These are phyloP conservation scores for Mycena crocata DNA, from an alignment of 768 basidiomycete species.

Conservation along the genomic window DNA sequence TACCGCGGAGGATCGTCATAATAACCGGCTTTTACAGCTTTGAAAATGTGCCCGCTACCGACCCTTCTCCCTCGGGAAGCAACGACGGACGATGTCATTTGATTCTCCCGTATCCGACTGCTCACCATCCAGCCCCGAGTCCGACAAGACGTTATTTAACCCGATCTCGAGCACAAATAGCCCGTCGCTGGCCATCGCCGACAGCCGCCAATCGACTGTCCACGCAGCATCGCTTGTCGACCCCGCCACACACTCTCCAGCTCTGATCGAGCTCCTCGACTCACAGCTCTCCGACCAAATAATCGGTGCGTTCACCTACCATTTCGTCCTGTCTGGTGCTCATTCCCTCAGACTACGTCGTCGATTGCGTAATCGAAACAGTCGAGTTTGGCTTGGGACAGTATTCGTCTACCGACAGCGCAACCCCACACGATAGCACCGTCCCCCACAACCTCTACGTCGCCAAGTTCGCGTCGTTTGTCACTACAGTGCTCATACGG, in stretches of 20 bases:
- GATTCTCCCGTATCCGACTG: no score
- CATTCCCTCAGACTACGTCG: constrained; percentile 54
- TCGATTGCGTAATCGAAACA: constrained; percentile 56
- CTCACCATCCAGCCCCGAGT: no score
- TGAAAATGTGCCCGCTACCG: no score
- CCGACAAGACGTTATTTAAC: no score
- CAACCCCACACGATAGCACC: constrained; percentile 51
- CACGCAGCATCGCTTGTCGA: constrained; percentile 48
- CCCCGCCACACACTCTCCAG: constrained; percentile 55
- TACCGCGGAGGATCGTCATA: no score
- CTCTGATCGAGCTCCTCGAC: constrained; percentile 57
- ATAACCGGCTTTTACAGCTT: no score
- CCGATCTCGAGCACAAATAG: no score
- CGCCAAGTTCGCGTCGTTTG: constrained; percentile 19
- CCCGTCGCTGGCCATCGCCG: no score
- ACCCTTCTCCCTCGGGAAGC: no score
- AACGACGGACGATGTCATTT: no score
- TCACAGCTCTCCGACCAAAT: constrained; percentile 54
- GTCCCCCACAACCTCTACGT: constrained; percentile 32
- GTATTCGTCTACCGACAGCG: no score
- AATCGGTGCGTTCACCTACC: constrained; percentile 50
- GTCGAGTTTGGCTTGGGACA: constrained; percentile 61
- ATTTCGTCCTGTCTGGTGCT: background rate
- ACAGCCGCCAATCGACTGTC: no score
- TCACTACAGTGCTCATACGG: background rate